A percentile compares a stretch with the other conserved stretches of the same genome.
Conservation (phyloP, 2,329 filamentous ascomycete genomes). For the Aspergillus hiratsukae region DNA sequence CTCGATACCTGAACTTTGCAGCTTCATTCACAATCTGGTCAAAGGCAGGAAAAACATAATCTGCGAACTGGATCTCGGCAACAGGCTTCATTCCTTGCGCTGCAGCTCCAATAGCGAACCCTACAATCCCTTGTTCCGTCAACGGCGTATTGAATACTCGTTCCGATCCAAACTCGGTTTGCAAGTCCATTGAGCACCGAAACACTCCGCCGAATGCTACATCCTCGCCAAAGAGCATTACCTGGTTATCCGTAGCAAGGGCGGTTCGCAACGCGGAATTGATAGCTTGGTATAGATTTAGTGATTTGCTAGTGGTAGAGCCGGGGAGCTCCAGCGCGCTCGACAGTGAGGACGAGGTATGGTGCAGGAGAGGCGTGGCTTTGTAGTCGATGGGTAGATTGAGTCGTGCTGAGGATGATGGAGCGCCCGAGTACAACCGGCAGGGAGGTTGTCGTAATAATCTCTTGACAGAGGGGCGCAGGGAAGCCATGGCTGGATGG, state of each 20-base stretch:
- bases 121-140: constrained; percentile 89
- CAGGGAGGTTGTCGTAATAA: constrained; percentile 14
- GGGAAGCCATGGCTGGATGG: constrained; percentile 7
- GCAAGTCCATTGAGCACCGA: constrained; percentile 84
- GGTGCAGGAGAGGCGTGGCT: constrained; percentile 73
- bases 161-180: constrained; percentile 79
- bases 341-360: constrained; percentile 69
- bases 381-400: constrained; percentile 87
- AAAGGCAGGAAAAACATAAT: constrained; percentile 90
- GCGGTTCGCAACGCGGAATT: constrained; percentile 84
- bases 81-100: constrained; percentile 89
- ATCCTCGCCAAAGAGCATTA: constrained; percentile 92
- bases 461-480: constrained; percentile 5
- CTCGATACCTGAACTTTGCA: constrained; percentile 78
- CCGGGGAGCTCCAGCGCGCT: constrained; percentile 68
- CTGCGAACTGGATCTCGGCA: constrained; percentile 93
- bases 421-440: constrained; percentile 43
- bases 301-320: constrained; percentile 69
- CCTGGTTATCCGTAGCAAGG: constrained; percentile 75
- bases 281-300: constrained; percentile 92
- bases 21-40: constrained; percentile 94
- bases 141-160: constrained; percentile 96
- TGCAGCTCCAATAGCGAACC: constrained; percentile 85
- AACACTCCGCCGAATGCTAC: constrained; percentile 97
- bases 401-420: constrained; percentile 55